Evolutionary conservation across 1,139 yeast genomes (phyloP), one percentile per base, ranked within the genome.

Genomic region (Sugiyamaella pinicola): DNA sequence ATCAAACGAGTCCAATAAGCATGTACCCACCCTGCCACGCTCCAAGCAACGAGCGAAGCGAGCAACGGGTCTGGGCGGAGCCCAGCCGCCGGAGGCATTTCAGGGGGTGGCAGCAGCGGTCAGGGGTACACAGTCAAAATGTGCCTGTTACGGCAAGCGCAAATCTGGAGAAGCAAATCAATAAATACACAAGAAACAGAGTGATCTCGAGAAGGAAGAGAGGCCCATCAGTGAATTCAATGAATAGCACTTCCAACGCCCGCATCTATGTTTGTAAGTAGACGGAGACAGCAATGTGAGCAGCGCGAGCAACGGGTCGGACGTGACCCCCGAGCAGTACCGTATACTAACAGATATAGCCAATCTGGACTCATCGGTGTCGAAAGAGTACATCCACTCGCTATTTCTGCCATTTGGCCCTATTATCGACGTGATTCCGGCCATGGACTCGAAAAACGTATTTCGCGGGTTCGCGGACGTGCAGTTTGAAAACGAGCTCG

Each of bases 371-470:
- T 40, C 51, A 13, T 24, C 57, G 33, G 55, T 58, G 12, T 52
- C 62, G 15, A 59, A 54, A 33, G 65, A 59, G 6, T 59, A 63
- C 35, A 31, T 67, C 6, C 40, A 62, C 33, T 48, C 58, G 26
- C 47, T 67, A 44, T 71, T 71, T 49, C 47, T 69, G 18, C 64
- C 75, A 8, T 72, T 71, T 59, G 75, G 75, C 3, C 74, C 71
- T 19, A 67, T 72, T 13, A 56, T 66, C 17, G 61, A 62, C 13
- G 63, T 70, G 3, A 43, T 55, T 34, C 49, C 53, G 1, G 52
- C 37, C 2, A 39, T 33, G 17, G 56, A 53, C 17, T 15, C 52
- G 4, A 48, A 55, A 12, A 52, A 51, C n/a, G 47, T 39, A 26
- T 49, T 54, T 12, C 49, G 60, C 24, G 66, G 66, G 13, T 58